Base-by-base conservation (phyloP, 768 basidiomycete species). In the Suillus discolor region DNA sequence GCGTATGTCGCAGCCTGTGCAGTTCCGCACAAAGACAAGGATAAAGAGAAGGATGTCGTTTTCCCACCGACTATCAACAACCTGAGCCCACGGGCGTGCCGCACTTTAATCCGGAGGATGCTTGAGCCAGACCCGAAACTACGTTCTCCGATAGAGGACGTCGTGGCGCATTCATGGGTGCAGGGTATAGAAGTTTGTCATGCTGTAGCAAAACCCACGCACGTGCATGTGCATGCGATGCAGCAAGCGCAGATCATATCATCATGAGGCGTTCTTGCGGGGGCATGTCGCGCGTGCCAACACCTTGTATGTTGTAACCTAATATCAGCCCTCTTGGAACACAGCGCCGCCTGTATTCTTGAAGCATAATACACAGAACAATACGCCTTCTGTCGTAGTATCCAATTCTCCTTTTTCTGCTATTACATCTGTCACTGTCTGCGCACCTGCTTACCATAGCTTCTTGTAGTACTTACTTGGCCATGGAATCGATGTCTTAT, bases 91-190 rank as follows among this genome's bases (percentile, higher is more conserved):
- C 85, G 93, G 62, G 89, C 90, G 62, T 97, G 95, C 71, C 83
- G 97, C 45, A 82, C 85, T 39, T 78, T 98, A 66, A 87, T 98
- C 62, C 87, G 96, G 72, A 88, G 88, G 81, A 99, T 99, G 96
- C 85, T 99, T 64, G 95, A 99, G 74, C 97, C 97, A 4, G 90
- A 97, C 72, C 94, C 96, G 28, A 90, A 90, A 76, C 76, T 81
- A 54, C 82, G 97, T 34, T 81, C 81, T 64, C 79, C 86, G 57
- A 92, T 97, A 70, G 96, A 98, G 70, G 92, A 94, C 63, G 86
- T 91, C 63, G 80, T 96, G 66, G 82, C 81, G 68, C 87, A 96
- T 70, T 70, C 87, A 65, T 98, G 96, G 96, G 79, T 97, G 62
- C 79, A 85, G 78, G 75, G 82, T 38, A 92, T 97, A 68, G 91